Evolutionary conservation across 148 eudicot species (phyloP).

Genomic region (Dianthus caryophyllus): DNA sequence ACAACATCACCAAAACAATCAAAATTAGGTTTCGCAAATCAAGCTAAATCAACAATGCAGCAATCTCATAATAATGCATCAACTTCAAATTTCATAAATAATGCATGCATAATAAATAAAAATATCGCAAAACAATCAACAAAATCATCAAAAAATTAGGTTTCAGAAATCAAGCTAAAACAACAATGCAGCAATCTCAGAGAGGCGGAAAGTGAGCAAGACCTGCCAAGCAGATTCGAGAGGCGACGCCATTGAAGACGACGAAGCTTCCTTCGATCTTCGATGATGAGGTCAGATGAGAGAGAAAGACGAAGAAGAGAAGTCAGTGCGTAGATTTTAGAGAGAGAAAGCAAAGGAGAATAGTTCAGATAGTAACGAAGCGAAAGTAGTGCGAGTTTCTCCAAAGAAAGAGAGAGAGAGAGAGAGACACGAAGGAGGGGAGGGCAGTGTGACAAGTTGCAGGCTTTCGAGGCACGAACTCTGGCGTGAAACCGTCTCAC

Average conservation of each 20-base stretch:
- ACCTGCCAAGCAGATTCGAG: slow-evolving; percentile 67
- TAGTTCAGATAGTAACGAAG: too few relatives aligned
- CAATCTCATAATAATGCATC: background rate
- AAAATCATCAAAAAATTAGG: too few relatives aligned
- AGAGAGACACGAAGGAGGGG: background rate
- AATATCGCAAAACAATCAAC: too few relatives aligned
- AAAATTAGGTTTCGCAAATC: background rate
- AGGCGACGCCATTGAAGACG: slow-evolving; percentile 44
- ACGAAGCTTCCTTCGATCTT: slow-evolving; percentile 22
- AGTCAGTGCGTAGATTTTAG: background rate
- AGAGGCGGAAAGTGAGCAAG: slow-evolving; percentile 1
- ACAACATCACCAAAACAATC: background rate
- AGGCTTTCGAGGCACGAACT: background rate
- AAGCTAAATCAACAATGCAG: background rate
- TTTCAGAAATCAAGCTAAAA: too few relatives aligned
- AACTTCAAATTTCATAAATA: too few relatives aligned
- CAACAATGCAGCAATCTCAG: too few relatives aligned
- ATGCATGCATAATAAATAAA: too few relatives aligned
- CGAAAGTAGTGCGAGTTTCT: too few relatives aligned
- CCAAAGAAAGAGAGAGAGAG: too few relatives aligned
- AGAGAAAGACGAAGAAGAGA: slow-evolving; percentile 2
- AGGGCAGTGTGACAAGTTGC: background rate
- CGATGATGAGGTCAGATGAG: slow-evolving; percentile 4
- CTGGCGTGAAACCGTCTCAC: background rate
- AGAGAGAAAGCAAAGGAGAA: background rate